These are phyloP conservation scores for Allium cepa DNA, from an alignment of 106 monocot species.

Conservation along the genomic window DNA sequence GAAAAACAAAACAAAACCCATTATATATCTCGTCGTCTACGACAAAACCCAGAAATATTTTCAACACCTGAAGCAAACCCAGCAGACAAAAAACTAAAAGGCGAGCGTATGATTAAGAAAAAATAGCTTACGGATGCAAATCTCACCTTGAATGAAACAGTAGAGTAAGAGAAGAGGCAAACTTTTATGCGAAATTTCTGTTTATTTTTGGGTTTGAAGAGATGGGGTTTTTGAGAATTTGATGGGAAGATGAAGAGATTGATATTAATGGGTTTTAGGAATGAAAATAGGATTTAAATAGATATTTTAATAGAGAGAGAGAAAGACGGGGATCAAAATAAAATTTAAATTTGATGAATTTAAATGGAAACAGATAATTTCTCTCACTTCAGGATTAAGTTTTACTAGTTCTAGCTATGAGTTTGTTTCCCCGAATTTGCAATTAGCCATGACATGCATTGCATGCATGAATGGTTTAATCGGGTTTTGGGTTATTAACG, in stretches of 20 bases:
- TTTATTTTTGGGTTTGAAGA: background rate
- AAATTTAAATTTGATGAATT: too few species aligned
- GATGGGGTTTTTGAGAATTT: slow-evolving; percentile 2
- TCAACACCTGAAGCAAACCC: background rate
- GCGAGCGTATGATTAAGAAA: background rate
- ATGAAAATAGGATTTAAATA: background rate
- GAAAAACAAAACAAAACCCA: background rate
- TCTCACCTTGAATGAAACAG: background rate
- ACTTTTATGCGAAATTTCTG: background rate
- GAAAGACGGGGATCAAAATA: background rate
- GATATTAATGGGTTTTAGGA: background rate
- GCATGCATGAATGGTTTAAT: slow-evolving; percentile 5
- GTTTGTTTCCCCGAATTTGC: slow-evolving; percentile 1
- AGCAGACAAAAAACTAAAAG: background rate
- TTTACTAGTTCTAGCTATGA: background rate
- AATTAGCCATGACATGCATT: background rate
- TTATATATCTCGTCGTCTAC: background rate
- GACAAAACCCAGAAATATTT: slow-evolving; percentile 1
- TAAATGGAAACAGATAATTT: background rate
- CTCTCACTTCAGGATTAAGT: background rate
- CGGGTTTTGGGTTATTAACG: slow-evolving; percentile 1
- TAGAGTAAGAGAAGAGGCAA: background rate
- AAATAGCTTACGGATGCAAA: too few species aligned
- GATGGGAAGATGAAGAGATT: background rate
- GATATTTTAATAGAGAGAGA: background rate